Evolutionary conservation across 306 rosid genomes (phyloP), one percentile per base, ranked within the genome.

Genomic region (Arachis hypogaea): DNA sequence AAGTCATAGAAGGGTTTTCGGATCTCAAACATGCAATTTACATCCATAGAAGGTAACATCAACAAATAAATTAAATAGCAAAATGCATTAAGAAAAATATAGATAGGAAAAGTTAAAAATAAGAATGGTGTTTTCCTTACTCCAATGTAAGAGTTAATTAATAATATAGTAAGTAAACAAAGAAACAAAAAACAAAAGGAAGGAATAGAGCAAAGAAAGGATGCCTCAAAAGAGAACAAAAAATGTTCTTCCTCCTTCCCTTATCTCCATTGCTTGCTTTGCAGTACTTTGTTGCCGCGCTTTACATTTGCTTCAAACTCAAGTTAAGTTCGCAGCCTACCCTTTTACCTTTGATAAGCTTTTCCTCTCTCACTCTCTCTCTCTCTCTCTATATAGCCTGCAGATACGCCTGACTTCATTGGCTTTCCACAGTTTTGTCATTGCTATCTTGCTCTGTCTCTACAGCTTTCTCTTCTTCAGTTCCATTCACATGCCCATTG

Each of bases 251-350:
- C 71, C 70, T 55, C 69, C 78, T 78, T 83, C 86, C 82, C 85
- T 45, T 77, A 78, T 85, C 86, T 80, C 89, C 72, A 51, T 56
- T 44, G 76, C 59, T 85, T 80, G 88, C 72, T 56, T 56, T 44
- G 76, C 59, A 68, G 82, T 81, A 80, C 81, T 73, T 58, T 82
- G 86, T 82, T 78, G 83, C 96, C 87, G 96, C 90, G 74, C 82
- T 93, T 85, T 93, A 91, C 97, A 93, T 84, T 86, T 86, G 82
- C 85, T 83, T 84, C 82, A 76, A 73, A 86, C 92, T 91, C 93
- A 80, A 54, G 72, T 61, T 76, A 66, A 71, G 54, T 69, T 82
- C 59, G 73, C 88, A 81, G 78, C 87, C 89, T 80, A 81, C 63
- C 77, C 59, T 16, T 72, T 73, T 61, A 33, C 76, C 66, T 60